These are phyloP conservation scores for Leccinellum rugosiceps DNA, from an alignment of 768 basidiomycete species.

Conservation along the genomic window DNA sequence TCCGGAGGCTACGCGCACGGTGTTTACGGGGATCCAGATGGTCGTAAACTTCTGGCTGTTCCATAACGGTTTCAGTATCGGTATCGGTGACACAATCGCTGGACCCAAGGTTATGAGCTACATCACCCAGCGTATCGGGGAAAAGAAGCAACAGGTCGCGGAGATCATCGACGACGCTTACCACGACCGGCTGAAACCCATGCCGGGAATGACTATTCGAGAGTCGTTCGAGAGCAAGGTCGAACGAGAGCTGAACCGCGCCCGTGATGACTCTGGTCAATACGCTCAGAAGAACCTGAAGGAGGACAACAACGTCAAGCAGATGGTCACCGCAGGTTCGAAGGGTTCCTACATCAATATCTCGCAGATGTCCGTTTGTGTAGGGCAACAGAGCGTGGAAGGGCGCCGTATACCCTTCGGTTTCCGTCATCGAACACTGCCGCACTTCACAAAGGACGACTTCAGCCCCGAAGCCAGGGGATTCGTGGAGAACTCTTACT, in stretches of 20 bases:
- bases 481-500: constrained; percentile 98
- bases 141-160: constrained; percentile 77
- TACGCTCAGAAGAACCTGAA: constrained; percentile 97
- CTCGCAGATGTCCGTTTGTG: constrained; percentile 99
- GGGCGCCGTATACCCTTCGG: constrained; percentile 98
- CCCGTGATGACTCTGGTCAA: constrained; percentile 94
- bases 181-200: constrained; percentile 81
- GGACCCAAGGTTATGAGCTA: constrained; percentile 83
- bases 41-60: constrained; percentile 99
- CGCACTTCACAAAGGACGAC: constrained; percentile 98
- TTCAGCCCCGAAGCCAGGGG: constrained; percentile 97
- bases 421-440: constrained; percentile 93
- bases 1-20: constrained; percentile 81
- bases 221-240: constrained; percentile 96
- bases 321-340: constrained; percentile 99
- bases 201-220: constrained; percentile 98
- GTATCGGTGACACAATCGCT: constrained; percentile 98
- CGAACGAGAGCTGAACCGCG: constrained; percentile 87
- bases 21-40: constrained; percentile 92
- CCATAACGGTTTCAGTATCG: constrained; percentile 98
- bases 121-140: constrained; percentile 79
- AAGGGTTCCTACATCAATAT: constrained; percentile 99
- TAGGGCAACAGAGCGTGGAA: constrained; percentile 97
- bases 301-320: constrained; percentile 99
- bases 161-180: constrained; percentile 79